These are phyloP conservation scores for Aspergillus costaricaensis DNA, from an alignment of 2,329 filamentous ascomycete species.

Conservation along the genomic window DNA sequence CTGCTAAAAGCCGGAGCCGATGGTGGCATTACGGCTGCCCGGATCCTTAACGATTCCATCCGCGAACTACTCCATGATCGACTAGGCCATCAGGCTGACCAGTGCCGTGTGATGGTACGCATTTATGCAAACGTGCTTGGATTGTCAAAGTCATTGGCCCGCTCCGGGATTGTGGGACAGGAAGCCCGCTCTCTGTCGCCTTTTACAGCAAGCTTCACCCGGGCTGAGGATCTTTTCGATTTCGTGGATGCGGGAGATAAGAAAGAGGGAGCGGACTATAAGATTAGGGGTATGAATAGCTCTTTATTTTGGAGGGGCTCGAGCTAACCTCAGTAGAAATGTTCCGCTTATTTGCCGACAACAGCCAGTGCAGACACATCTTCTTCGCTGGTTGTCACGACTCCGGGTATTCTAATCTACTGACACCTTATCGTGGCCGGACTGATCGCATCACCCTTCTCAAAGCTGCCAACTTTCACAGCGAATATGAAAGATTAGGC, in stretches of 20 bases:
- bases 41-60: conserved; percentile 55
- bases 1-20: conserved; percentile 52
- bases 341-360: conserved; percentile 56
- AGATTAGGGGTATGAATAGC: conserved; percentile 53
- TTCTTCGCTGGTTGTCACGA: conserved; percentile 66
- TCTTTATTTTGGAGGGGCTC: background rate
- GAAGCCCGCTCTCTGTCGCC: conserved; percentile 59
- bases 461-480: conserved; percentile 53
- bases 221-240: conserved; percentile 60
- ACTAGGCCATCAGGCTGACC: conserved; percentile 50
- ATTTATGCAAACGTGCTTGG: conserved; percentile 59
- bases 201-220: conserved; percentile 60
- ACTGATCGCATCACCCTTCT: conserved; percentile 58
- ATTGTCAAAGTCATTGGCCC: conserved; percentile 54
- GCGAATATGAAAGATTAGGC: conserved; percentile 55
- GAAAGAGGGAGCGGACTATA: conserved; percentile 62
- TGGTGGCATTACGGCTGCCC: conserved; percentile 59
- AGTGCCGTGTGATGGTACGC: conserved; percentile 58
- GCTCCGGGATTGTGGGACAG: conserved; percentile 52
- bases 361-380: conserved; percentile 64
- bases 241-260: conserved; percentile 64
- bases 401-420: conserved; percentile 57
- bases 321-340: conserved; percentile 32
- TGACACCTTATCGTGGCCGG: conserved; percentile 55
- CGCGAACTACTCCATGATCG: conserved; percentile 46